These are phyloP conservation scores for Cutaneotrichosporon sp. DNA, from an alignment of 1,284 basidiomycete species.

Conservation along the genomic window DNA sequence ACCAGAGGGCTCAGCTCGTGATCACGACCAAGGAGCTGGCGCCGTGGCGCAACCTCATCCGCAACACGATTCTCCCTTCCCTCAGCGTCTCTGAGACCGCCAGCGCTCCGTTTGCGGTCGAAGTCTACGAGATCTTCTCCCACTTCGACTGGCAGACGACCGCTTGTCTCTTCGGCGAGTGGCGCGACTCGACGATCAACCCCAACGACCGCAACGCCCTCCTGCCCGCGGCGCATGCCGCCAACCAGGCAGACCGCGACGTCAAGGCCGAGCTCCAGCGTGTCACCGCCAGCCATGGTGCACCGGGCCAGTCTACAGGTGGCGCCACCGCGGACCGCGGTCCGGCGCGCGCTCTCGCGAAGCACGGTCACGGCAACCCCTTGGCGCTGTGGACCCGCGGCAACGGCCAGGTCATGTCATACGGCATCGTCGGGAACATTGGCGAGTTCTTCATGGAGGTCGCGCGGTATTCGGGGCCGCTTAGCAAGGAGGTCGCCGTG, in stretches of 20 bases:
- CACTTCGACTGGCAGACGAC: slow-evolving; percentile 76
- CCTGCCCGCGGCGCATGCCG: slow-evolving; percentile 41
- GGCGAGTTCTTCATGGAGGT: slow-evolving; percentile 87
- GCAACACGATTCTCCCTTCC: slow-evolving; percentile 80
- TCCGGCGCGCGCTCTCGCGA: slow-evolving; percentile 81
- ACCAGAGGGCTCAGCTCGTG: slow-evolving; percentile 25
- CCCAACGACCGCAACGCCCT: slow-evolving; percentile 32
- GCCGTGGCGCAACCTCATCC: slow-evolving; percentile 76
- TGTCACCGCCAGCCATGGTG: slow-evolving; percentile 42
- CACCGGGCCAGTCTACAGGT: slow-evolving; percentile 20
- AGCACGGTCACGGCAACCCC: slow-evolving; percentile 91
- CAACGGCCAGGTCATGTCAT: slow-evolving; percentile 93
- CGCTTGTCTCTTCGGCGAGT: slow-evolving; percentile 92
- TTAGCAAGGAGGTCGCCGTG: slow-evolving; percentile 92
- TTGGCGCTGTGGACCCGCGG: slow-evolving; percentile 87
- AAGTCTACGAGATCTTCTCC: slow-evolving; percentile 82
- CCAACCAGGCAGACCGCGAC: slow-evolving; percentile 54
- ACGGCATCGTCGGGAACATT: slow-evolving; percentile 94
- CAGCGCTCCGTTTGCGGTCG: slow-evolving; percentile 81
- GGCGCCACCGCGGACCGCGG: slow-evolving; percentile 34
- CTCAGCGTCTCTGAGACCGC: slow-evolving; percentile 74
- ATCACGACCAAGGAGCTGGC: slow-evolving; percentile 45
- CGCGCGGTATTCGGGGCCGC: slow-evolving; percentile 82
- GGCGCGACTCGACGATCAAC: slow-evolving; percentile 68
- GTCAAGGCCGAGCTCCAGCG: slow-evolving; percentile 56